Conservation (phyloP, 1,139 yeast species). For the Yamadazyma blattariae region DNA sequence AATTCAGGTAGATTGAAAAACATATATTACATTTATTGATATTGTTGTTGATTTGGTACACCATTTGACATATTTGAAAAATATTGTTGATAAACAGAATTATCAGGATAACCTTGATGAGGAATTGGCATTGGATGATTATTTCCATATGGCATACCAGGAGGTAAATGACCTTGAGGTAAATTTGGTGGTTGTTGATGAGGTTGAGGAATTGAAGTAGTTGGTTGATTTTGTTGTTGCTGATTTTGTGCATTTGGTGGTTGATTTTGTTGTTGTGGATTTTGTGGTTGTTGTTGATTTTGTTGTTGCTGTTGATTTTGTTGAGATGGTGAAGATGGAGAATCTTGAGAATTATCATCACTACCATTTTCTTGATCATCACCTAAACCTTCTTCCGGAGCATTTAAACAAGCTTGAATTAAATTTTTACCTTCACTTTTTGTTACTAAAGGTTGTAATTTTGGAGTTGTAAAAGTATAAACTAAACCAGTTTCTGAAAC, state of each 20-base stretch:
- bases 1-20: no score
- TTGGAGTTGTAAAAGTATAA: constrained; percentile 98
- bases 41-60: constrained; percentile 44
- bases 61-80: constrained; percentile 55
- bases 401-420: constrained; percentile 95
- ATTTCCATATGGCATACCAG: constrained; percentile 42
- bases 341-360: constrained; percentile 44
- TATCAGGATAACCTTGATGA: constrained; percentile 23
- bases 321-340: constrained; percentile 35
- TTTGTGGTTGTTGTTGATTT: constrained; percentile 27
- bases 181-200: constrained; percentile 28
- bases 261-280: constrained; percentile 24
- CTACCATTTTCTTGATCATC: constrained; percentile 67
- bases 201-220: constrained; percentile 14
- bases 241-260: constrained; percentile 29
- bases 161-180: constrained; percentile 50
- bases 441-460: constrained; percentile 94
- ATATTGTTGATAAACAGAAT: constrained; percentile 58
- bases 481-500: constrained; percentile 97
- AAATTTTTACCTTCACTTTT: constrained; percentile 95
- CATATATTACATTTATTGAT: constrained; percentile 21
- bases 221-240: constrained; percentile 27
- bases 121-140: constrained; percentile 36
- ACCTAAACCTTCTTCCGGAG: constrained; percentile 69
- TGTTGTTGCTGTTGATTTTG: constrained; percentile 26